A percentile compares a stretch with the other conserved stretches of the same genome.
Conservation (phyloP, 495 filamentous ascomycete species). For the Xylaria longipes region DNA sequence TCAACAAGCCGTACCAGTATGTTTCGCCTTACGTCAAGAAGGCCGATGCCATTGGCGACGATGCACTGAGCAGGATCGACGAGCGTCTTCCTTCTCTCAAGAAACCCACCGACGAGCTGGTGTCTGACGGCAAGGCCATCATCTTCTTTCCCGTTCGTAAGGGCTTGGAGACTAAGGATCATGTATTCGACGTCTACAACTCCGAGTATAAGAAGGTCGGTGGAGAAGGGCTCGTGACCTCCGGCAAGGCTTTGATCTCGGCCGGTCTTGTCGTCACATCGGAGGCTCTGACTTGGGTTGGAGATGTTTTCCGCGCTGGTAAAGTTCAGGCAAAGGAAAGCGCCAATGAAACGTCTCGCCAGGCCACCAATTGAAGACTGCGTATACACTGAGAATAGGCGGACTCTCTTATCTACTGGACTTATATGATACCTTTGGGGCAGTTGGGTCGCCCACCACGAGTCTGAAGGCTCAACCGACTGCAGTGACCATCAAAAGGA, state of each 20-base stretch:
- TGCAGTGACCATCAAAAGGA: neutral
- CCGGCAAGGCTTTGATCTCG: constrained; percentile 75
- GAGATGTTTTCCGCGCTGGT: constrained; percentile 60
- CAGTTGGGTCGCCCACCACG: neutral
- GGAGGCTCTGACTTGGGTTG: constrained; percentile 67
- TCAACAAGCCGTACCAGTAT: constrained; percentile 76
- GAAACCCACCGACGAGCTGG: constrained; percentile 81
- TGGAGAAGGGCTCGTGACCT: constrained; percentile 69
- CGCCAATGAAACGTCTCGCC: constrained; percentile 25
- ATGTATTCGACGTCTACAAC: constrained; percentile 74
- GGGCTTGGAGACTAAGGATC: constrained; percentile 72
- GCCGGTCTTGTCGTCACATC: constrained; percentile 74
- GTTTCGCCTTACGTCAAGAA: constrained; percentile 82
- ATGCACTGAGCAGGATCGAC: constrained; percentile 76
- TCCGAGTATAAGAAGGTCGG: constrained; percentile 79
- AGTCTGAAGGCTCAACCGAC: neutral
- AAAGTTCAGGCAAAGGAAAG: constrained; percentile 65
- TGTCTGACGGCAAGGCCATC: constrained; percentile 66
- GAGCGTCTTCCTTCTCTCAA: constrained; percentile 83
- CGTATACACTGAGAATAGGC: neutral
- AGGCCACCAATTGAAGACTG: constrained; percentile 20
- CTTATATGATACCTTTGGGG: neutral
- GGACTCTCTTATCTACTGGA: neutral
- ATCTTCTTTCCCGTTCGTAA: constrained; percentile 71
- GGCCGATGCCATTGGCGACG: constrained; percentile 80